Base-by-base conservation (phyloP, 768 basidiomycete species). In the Pleurotus citrinopileatus region DNA sequence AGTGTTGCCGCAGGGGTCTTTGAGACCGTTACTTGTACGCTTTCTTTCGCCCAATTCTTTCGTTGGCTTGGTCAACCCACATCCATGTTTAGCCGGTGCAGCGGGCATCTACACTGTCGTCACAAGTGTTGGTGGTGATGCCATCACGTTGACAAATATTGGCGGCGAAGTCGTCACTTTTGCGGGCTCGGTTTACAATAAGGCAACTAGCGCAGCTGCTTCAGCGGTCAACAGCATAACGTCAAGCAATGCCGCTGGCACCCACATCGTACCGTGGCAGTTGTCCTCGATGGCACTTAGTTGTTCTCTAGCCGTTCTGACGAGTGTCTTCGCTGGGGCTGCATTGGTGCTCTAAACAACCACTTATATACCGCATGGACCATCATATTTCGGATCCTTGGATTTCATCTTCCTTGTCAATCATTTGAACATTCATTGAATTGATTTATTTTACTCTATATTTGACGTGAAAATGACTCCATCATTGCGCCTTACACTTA, bases 151-250 rank as follows among this genome's bases (percentile, higher is more conserved):
- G 15, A 36, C 46, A 13, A 80, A 78, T 37, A 75, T 63, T 8
- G 87, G 83, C 5, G 86, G 85, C 9, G 60, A 73, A 40, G 86
- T 77, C 1, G 67, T 86, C 54, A 88, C 86, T 0, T 73, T 89
- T 17, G 85, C 83, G 23, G 64, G 57, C 3, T 68, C 69, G 2
- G 63, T 77, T 1, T 85, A 75, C 65, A 83, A 79, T 13, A 71
- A 76, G 19, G 77, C 79, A 1, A 78, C 78, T 1, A 65, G 57
- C 19, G 72, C 66, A 46, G 69, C 61, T 53, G 71, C 57, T n/a
- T 64, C 70, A 12, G 67, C 65, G 2, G 59, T 64, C 27, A 60
- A 65, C 10, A 58, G 56, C 32, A 65, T 59, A 10, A 50, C 63
- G 22, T 58, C 53, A 15, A 40, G 19, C 25, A 68, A 65, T n/a